phyloP scores from a whole-genome alignment of 768 basidiomycete species.

The Phlegmacium glaucopus region DNA sequence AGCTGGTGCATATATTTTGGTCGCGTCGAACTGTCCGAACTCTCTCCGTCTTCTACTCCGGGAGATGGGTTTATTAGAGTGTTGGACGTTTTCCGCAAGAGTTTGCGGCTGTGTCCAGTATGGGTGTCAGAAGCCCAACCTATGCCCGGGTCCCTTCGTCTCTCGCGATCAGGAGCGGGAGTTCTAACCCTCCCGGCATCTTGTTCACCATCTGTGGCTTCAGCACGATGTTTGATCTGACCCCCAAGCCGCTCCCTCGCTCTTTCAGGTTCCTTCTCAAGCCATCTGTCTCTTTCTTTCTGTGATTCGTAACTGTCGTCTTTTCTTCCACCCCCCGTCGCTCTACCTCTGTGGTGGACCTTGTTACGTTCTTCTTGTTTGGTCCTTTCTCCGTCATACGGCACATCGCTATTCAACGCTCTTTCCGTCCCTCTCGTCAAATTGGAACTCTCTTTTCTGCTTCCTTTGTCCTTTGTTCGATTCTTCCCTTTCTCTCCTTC shows the following conservation, averaged over 20 bases:
- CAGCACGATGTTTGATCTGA: slow-evolving; percentile 16
- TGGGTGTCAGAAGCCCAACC: slow-evolving; percentile 19
- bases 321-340: slow-evolving; percentile 3
- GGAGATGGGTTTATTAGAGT: slow-evolving; percentile 2
- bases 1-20: slow-evolving; percentile 5
- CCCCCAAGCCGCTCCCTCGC: slow-evolving; percentile 14
- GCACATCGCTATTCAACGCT: slow-evolving; percentile 4
- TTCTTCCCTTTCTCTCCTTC: slow-evolving; percentile 10
- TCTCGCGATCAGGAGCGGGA: slow-evolving; percentile 14
- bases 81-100: slow-evolving; percentile 5
- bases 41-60: slow-evolving; percentile 25
- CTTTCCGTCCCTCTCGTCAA: slow-evolving; percentile 6
- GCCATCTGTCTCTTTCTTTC: slow-evolving; percentile 10
- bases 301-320: slow-evolving; percentile 4
- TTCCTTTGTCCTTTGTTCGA: slow-evolving; percentile 1
- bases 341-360: slow-evolving; percentile 6
- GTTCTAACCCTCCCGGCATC: slow-evolving; percentile 13
- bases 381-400: slow-evolving; percentile 9
- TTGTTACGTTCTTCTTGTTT: background rate
- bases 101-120: slow-evolving; percentile 11
- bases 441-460: background rate
- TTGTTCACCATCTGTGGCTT: slow-evolving; percentile 18
- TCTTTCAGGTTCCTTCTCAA: background rate
- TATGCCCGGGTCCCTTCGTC: slow-evolving; percentile 12
- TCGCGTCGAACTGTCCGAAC: slow-evolving; percentile 30